Evolutionary conservation across 1,284 basidiomycete species (phyloP), one percentile per base, ranked within the genome.

Genomic region (Ceratobasidium sp.): DNA sequence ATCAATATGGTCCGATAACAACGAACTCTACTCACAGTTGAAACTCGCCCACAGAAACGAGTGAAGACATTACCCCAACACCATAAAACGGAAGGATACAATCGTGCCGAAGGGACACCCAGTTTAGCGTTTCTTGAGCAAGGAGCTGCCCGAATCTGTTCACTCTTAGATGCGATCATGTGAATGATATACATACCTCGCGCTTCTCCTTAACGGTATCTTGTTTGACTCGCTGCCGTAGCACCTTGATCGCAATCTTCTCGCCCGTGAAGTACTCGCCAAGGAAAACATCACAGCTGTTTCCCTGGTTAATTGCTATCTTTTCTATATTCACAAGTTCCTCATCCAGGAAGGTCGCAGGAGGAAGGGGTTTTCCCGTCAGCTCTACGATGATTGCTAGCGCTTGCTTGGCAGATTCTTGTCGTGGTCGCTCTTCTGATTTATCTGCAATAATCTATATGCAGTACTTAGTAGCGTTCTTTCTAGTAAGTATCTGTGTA

Each of bases 251-350:
- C 4, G 69, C 69, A 19, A 73, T 73, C 33, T 51, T 50, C 47
- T 73, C 69, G 1, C 57, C 57, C 2, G 69, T 73, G 19, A 73
- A 73, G 48, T 73, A 73, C 24, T 62, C 48, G 11, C 69, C 69
- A 1, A 29, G 11, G 47, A 73, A 73, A 2, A 73, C 31, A 11
- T 73, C 69, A 48, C 51, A 73, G 47, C 22, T 62, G 1, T 45
- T 15, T n/a, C 69, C 57, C 36, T 60, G 57, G 44, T 60, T 45
- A 5, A 73, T 62, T 7, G 66, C 51, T 17, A 44, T 17, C 8
- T 47, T 22, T 5, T 57, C 69, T 9, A 73, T 73, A 7, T 19
- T 62, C 0, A 73, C 69, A 50, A 73, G 62, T 24, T 73, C 47
- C 33, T 29, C 31, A 19, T 59, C 69, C 3, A 73, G 69, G 15